These are phyloP conservation scores for Dioscorea zingiberensis DNA, from an alignment of 106 monocot species.

Conservation along the genomic window DNA sequence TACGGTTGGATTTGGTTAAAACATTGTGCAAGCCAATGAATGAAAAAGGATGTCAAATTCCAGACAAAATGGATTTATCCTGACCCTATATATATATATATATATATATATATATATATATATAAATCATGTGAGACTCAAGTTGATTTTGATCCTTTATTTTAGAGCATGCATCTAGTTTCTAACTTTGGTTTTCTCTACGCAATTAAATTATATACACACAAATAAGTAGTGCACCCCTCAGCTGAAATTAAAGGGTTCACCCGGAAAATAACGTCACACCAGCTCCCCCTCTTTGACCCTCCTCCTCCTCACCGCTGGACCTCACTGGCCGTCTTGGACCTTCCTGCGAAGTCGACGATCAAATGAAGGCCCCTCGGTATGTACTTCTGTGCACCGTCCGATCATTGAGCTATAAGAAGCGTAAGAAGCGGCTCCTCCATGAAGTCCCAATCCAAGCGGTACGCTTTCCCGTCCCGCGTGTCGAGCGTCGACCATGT, in stretches of 20 bases:
- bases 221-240: not conserved
- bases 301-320: conserved; percentile 2
- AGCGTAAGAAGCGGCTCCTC: conserved; percentile 72
- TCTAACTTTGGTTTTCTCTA: no score
- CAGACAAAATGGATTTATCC: no score
- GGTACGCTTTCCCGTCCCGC: not conserved
- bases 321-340: not conserved
- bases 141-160: no score
- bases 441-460: conserved; percentile 92
- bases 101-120: no score
- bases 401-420: conserved; percentile 73
- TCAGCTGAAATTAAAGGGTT: no score
- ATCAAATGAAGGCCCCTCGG: conserved; percentile 57
- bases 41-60: no score
- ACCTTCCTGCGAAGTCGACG: conserved; percentile 20
- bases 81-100: no score
- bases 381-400: conserved; percentile 62
- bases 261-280: conserved; percentile 7
- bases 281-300: not conserved
- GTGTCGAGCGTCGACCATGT: conserved; percentile 43
- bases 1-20: no score
- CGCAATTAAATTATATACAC: no score
- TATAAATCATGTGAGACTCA: no score
- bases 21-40: no score
- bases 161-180: no score